These are phyloP conservation scores for Kodamaea lidongshanica DNA, from an alignment of 805 yeast species.

Conservation along the genomic window DNA sequence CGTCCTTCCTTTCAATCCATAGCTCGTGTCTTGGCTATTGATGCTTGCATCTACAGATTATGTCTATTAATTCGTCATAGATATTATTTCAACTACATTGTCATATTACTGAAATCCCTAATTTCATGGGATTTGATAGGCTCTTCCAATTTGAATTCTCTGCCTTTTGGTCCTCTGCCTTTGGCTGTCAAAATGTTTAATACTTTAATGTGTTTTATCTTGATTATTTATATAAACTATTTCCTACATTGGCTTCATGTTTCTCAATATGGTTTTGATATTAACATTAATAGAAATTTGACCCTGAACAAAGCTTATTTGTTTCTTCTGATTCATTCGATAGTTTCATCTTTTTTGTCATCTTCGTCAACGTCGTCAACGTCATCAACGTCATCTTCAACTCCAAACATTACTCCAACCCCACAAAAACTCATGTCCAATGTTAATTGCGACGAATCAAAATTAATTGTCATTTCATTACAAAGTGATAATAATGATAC, in stretches of 20 bases:
- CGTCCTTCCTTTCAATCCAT: no score
- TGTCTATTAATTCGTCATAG: conserved; percentile 7
- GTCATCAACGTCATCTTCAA: no score
- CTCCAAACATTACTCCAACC: no score
- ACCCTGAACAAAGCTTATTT: conserved; percentile 10
- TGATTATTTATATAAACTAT: conserved; percentile 12
- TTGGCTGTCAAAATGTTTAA: conserved; percentile 8
- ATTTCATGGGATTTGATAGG: conserved; percentile 13
- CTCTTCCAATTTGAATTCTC: conserved; percentile 6
- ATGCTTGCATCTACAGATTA: conserved; percentile 6
- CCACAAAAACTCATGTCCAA: conserved; percentile 1
- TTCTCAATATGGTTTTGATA: conserved; percentile 8
- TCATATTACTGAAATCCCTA: conserved; percentile 12
- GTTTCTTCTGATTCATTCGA: conserved; percentile 11
- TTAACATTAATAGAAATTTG: conserved; percentile 11
- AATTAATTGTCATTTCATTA: conserved; percentile 10
- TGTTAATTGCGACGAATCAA: conserved; percentile 12
- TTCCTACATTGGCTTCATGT: conserved; percentile 11
- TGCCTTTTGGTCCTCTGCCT: no score
- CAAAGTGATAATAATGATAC: no score
- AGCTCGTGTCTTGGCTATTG: conserved; percentile 2
- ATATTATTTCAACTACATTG: conserved; percentile 11
- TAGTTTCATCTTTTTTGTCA: conserved; percentile 9
- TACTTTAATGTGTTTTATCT: conserved; percentile 11
- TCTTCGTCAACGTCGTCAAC: no score